phyloP scores from a whole-genome alignment of 2,329 filamentous ascomycete genomes.

The Periconia macrospinosa region DNA sequence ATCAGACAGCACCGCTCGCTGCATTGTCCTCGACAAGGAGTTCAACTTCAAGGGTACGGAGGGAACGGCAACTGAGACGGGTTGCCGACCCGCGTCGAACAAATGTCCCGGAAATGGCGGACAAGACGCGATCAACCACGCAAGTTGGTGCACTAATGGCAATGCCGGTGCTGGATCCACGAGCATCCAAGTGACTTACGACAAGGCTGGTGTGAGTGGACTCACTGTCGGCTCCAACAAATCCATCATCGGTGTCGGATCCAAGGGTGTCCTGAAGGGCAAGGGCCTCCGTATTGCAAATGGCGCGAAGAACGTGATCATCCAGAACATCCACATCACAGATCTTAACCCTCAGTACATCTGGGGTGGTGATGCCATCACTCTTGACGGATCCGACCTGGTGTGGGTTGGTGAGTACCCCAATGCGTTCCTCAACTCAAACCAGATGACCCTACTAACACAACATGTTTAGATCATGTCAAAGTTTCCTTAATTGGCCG shows the following conservation, averaged over 20 bases:
- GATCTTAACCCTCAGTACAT: conserved; percentile 44
- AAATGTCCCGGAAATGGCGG: conserved; percentile 56
- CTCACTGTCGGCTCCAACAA: conserved; percentile 46
- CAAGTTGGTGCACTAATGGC: conserved; percentile 62
- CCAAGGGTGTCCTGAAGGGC: conserved; percentile 43
- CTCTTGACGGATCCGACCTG: conserved; percentile 31
- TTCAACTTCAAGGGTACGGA: conserved; percentile 61
- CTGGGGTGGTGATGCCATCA: conserved; percentile 45
- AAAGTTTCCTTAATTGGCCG: conserved; percentile 24
- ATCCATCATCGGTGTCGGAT: conserved; percentile 45
- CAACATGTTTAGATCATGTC: conserved; percentile 18
- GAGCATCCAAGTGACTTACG: conserved; percentile 46
- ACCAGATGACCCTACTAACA: conserved; percentile 1
- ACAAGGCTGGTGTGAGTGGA: conserved; percentile 42
- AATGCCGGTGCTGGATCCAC: conserved; percentile 55
- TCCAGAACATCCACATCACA: conserved; percentile 46
- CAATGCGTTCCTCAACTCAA: neutral
- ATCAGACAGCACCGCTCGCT: conserved; percentile 54
- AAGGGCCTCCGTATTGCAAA: conserved; percentile 45
- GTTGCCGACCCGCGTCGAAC: conserved; percentile 57
- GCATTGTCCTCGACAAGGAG: conserved; percentile 60
- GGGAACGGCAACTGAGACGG: conserved; percentile 53
- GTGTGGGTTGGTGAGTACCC: conserved; percentile 35
- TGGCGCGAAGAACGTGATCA: conserved; percentile 38
- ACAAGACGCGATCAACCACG: conserved; percentile 62